phyloP scores from a whole-genome alignment of 2,329 filamentous ascomycete species.

The Dactylonectria estremocensis region DNA sequence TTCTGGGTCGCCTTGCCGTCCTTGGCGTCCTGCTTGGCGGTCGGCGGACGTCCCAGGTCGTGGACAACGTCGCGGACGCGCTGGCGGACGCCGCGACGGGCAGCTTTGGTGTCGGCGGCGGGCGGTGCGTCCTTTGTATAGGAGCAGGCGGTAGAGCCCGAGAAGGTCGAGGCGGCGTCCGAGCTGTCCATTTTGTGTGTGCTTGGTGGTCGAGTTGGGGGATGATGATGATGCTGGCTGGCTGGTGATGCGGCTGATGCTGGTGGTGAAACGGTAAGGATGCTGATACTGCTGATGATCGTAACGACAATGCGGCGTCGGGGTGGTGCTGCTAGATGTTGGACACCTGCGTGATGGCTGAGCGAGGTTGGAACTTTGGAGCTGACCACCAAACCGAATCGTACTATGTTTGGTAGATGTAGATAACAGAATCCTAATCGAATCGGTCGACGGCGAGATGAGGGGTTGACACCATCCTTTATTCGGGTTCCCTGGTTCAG shows the following conservation, averaged over 20 bases:
- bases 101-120: constrained; percentile 15
- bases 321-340: not conserved
- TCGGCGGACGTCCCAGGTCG: constrained; percentile 53
- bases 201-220: not conserved
- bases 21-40: constrained; percentile 51
- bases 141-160: constrained; percentile 50
- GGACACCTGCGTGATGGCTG: not conserved
- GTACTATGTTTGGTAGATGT: constrained; percentile 1
- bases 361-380: not conserved
- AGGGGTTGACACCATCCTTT: constrained; percentile 11
- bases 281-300: not conserved
- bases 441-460: not conserved
- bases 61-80: constrained; percentile 53
- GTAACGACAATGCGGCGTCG: not conserved
- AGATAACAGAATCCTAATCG: constrained; percentile 1
- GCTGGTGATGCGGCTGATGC: no score
- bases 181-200: constrained; percentile 44
- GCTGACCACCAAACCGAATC: not conserved
- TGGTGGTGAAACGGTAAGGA: no score
- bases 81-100: constrained; percentile 49
- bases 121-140: constrained; percentile 46
- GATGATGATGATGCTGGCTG: not conserved
- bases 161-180: constrained; percentile 51
- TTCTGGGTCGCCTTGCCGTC: constrained; percentile 50
- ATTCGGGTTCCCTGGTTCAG: constrained; percentile 1